These are phyloP conservation scores for Pseudopyricularia cyperi DNA, from an alignment of 2,329 filamentous ascomycete genomes.

Conservation along the genomic window DNA sequence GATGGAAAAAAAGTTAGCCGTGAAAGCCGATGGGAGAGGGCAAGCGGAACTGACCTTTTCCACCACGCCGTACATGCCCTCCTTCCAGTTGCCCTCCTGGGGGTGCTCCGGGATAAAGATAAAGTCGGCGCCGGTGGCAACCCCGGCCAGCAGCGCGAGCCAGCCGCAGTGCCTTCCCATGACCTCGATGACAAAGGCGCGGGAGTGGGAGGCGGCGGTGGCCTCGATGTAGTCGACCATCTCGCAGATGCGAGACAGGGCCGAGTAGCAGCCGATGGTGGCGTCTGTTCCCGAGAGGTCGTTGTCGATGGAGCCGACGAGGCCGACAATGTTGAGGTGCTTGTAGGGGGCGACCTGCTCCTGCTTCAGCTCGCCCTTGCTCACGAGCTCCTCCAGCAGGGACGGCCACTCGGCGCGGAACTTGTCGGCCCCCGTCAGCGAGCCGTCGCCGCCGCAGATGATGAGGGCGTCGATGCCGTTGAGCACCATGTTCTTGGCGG, in stretches of 20 bases:
- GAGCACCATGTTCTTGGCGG: constrained; percentile 87
- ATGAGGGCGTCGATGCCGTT: constrained; percentile 91
- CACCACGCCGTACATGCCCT: constrained; percentile 74
- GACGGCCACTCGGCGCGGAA: constrained; percentile 90
- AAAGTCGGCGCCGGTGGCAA: constrained; percentile 91
- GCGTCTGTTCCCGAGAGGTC: constrained; percentile 95
- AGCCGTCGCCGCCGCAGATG: constrained; percentile 94
- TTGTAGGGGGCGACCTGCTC: constrained; percentile 65
- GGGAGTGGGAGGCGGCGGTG: constrained; percentile 84
- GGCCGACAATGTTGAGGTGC: constrained; percentile 87
- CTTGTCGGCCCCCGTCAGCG: constrained; percentile 85
- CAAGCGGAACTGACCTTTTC: constrained; percentile 38
- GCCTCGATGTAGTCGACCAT: constrained; percentile 96
- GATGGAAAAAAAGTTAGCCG: not conserved
- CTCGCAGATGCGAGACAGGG: constrained; percentile 83
- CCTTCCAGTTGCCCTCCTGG: constrained; percentile 73
- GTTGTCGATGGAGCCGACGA: constrained; percentile 97
- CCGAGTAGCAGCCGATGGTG: constrained; percentile 94
- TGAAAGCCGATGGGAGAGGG: not conserved
- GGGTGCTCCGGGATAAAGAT: constrained; percentile 95
- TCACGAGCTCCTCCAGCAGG: constrained; percentile 72
- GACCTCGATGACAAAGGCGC: constrained; percentile 95
- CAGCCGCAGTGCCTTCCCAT: constrained; percentile 98
- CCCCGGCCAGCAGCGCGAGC: constrained; percentile 91
- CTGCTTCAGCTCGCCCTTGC: constrained; percentile 54